Percentiles rank a stretch among this genome's conserved stretches.
These are phyloP conservation scores for Diphasiastrum complanatum DNA, from an alignment of 83 land plant genomes.

Conservation along the genomic window DNA sequence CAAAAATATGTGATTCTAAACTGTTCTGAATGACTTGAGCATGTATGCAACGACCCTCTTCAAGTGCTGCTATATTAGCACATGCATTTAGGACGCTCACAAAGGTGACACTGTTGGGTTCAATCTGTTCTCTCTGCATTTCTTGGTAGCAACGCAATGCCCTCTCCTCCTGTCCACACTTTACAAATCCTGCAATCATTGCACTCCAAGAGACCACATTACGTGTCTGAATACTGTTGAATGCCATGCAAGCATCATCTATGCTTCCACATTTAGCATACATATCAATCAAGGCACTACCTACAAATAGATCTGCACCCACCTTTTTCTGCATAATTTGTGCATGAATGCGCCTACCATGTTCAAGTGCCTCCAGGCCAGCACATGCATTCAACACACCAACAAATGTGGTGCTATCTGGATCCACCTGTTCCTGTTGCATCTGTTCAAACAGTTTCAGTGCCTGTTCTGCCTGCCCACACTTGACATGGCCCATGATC, in stretches of 20 bases:
- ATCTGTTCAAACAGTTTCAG: not conserved
- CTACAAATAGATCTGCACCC: not conserved
- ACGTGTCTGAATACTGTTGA: too few species aligned
- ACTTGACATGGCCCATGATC: not conserved
- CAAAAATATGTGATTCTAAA: too few species aligned
- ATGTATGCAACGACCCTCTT: too few species aligned
- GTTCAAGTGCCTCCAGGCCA: not conserved
- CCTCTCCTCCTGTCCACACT: not conserved
- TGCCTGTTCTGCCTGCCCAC: not conserved
- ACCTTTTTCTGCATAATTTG: not conserved
- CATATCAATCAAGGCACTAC: too few species aligned
- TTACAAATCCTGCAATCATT: not conserved
- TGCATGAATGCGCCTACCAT: conserved; percentile 1
- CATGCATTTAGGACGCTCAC: too few species aligned
- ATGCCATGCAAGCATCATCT: too few species aligned
- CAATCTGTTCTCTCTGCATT: too few species aligned
- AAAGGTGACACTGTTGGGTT: too few species aligned
- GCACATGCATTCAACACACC: conserved; percentile 7
- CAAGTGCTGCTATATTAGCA: too few species aligned
- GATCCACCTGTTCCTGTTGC: not conserved
- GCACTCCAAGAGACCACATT: too few species aligned
- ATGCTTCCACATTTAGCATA: too few species aligned
- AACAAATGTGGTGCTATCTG: conserved; percentile 8
- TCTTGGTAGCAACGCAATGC: not conserved
- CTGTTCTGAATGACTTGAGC: too few species aligned